Evolutionary conservation across 2,329 filamentous ascomycete genomes (phyloP), one percentile per base, ranked within the genome.

Genomic region (Nothomitra cinnamomea): DNA sequence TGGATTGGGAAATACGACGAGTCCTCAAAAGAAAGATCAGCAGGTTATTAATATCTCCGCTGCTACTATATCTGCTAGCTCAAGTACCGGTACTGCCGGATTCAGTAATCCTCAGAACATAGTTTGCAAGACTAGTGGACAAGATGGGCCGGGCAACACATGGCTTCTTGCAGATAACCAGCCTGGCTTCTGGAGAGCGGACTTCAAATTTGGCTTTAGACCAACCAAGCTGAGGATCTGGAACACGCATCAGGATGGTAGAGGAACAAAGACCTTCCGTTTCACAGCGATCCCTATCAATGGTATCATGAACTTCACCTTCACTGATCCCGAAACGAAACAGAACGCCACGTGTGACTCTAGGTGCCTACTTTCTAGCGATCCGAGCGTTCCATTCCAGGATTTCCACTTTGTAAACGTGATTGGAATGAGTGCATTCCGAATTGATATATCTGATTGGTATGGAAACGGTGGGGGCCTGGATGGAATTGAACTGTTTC

Each of bases 231-330:
- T 98, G 56, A 80, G 87, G 53, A 71, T 98, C 22, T 87, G 85
- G 73, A 98, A 98, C 68, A 92, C 90, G 2, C 80, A 85, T 60
- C 75, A 80, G 52, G 80, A 92, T 61, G 87, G 85, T 52, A 82
- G 88, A 58, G 89, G 92, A 28, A 95, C 89, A 28, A 85, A 86
- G 69, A 85, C 83, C 0, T 98, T 87, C 70, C 80, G 88, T 55
- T 94, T 87, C 64, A 87, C 86, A 21, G 86, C 88, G 17, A 71
- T 90, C 55, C 89, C 90, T 3, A 79, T 90, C 62, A 82, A 85
- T 57, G 92, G 92, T 52, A 95, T 98, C 65, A 86, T 98, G 81
- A 95, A 96, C 67, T 76, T 98, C 63, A 94, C 88, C 38, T 96
- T 92, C 61, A 81, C 82, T 58, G 87, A 96, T 62, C 82, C 84